Base-by-base conservation (phyloP, 768 basidiomycete species). In the Amanita pallidorosea region DNA sequence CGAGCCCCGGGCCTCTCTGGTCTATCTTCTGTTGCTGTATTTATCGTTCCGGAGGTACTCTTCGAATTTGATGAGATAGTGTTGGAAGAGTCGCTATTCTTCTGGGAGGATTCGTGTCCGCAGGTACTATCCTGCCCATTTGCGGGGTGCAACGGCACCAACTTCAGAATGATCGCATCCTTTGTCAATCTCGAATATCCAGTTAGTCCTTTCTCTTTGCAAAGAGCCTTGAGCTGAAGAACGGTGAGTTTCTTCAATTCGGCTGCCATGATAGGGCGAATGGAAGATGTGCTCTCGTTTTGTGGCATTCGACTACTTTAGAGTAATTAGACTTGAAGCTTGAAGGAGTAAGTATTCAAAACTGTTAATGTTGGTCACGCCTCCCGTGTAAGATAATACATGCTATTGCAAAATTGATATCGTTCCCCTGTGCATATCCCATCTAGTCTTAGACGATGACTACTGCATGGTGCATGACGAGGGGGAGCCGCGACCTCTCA, bases 171-270 rank as follows among this genome's bases (percentile, higher is more conserved):
- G 34, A 88, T 69, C 1, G 67, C 74, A 47, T 68, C 64, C 61
- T 87, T 87, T 36, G 64, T 60, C 17, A 85, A 74, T 60, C 82
- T 88, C 8, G 83, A 84, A 60, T 85, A 88, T 0, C 81, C 82
- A 38, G 68, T 59, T 22, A 88, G 66, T 18, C 72, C 67, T 49
- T 65, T 72, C 46, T 81, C 83, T 60, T 83, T 88, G 64, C 84
- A 88, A 12, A 87, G 53, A 3, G 71, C 71, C 58, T 79, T 86
- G 17, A 89, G 71, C 55, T 82, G 80, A 17, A 78, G 61, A 8
- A 85, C 79, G 7, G 78, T 83, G 2, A 83, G 61, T 58, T 70
- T 74, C 41, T 60, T 65, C n/a, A 74, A 59, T 20, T 62, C 62
- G 48, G 58, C 42, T 17, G 17, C 34, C 22, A 34, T n/a, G 13